Evolutionary conservation across 2,329 filamentous ascomycete species (phyloP).

Genomic region (Atkinsonella texensis): DNA sequence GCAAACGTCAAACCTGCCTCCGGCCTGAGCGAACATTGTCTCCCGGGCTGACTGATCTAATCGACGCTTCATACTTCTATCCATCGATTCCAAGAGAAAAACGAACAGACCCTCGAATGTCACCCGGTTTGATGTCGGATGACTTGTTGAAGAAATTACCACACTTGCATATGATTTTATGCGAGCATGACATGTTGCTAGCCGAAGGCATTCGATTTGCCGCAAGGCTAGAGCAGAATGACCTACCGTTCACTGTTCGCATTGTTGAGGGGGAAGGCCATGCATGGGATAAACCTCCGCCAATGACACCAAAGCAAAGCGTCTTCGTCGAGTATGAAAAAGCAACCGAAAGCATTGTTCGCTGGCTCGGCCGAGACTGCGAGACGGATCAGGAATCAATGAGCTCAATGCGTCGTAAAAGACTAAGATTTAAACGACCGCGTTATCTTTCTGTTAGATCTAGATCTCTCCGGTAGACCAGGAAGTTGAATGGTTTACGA

Average conservation of each 20-base stretch:
- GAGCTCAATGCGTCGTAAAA: constrained; percentile 22
- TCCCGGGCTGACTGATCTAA: constrained; percentile 45
- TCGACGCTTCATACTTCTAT: constrained; percentile 50
- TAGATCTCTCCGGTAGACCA: constrained; percentile 16
- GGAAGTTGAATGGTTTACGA: not conserved
- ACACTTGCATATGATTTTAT: constrained; percentile 46
- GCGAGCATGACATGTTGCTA: constrained; percentile 55
- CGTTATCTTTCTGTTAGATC: constrained; percentile 20
- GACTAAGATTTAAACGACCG: constrained; percentile 19
- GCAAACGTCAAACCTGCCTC: constrained; percentile 41
- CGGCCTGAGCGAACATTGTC: constrained; percentile 47
- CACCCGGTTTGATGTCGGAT: constrained; percentile 44
- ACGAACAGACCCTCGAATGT: constrained; percentile 42
- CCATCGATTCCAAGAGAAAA: constrained; percentile 33
- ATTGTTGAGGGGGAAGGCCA: constrained; percentile 34
- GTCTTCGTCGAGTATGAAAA: constrained; percentile 34
- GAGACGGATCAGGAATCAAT: constrained; percentile 25
- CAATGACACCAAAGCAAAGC: constrained; percentile 30
- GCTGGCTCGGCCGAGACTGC: constrained; percentile 27
- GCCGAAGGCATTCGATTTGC: constrained; percentile 49
- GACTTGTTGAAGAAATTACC: constrained; percentile 39
- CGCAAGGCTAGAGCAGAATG: constrained; percentile 34
- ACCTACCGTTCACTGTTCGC: constrained; percentile 26
- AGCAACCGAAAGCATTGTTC: constrained; percentile 27
- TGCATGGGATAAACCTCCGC: constrained; percentile 36